Percentiles rank a stretch among this genome's conserved stretches.
phyloP scores from a whole-genome alignment of 306 rosid species.

The Pterocarpus macrocarpus region DNA sequence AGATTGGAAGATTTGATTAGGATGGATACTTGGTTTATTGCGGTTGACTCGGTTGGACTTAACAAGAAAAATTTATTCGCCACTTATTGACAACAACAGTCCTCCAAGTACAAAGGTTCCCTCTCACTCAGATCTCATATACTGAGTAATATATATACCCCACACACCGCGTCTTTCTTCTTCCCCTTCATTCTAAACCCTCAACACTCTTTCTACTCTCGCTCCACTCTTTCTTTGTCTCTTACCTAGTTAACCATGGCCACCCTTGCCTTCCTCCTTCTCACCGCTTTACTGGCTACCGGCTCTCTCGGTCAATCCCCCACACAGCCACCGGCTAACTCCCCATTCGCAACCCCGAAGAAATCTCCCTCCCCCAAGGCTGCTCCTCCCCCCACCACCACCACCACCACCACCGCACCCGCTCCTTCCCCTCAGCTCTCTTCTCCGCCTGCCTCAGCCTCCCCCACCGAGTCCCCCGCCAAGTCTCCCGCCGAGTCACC shows the following conservation, averaged over 20 bases:
- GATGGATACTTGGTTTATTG: not conserved
- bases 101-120: not conserved
- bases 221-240: not conserved
- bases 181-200: not conserved
- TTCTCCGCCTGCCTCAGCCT: constrained; percentile 12
- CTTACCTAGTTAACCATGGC: constrained; percentile 59
- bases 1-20: not conserved
- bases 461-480: constrained; percentile 9
- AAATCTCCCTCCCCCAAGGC: not conserved
- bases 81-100: not conserved
- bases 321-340: constrained; percentile 51
- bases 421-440: constrained; percentile 36
- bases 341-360: constrained; percentile 51
- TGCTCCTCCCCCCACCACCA: constrained; percentile 9
- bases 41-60: constrained; percentile 38
- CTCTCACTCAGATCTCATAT: not conserved
- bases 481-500: constrained; percentile 46
- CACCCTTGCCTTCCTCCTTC: constrained; percentile 43
- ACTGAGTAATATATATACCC: not conserved
- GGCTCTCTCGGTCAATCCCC: constrained; percentile 54
- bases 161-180: not conserved
- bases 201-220: not conserved
- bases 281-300: constrained; percentile 52
- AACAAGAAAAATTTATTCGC: not conserved
- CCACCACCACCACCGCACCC: constrained; percentile 44